Conservation (phyloP, 495 filamentous ascomycete species). For the Lindgomyces ingoldianus region DNA sequence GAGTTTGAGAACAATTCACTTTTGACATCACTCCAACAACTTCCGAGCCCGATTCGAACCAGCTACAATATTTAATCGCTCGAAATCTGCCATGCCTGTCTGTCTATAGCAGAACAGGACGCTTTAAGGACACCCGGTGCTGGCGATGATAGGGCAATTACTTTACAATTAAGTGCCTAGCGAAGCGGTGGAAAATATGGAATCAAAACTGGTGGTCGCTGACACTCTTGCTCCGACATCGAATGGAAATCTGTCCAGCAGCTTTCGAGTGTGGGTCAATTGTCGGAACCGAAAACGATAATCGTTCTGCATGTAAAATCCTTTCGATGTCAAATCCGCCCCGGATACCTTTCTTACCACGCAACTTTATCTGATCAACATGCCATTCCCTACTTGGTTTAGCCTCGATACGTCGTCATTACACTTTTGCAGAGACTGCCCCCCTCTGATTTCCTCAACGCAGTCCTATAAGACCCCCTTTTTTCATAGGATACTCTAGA, state of each 20-base stretch:
- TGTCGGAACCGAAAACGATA: conserved; percentile 38
- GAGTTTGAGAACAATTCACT: conserved; percentile 61
- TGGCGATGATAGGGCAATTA: conserved; percentile 56
- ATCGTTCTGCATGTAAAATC: conserved; percentile 29
- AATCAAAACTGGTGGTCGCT: conserved; percentile 39
- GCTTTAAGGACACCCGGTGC: conserved; percentile 66
- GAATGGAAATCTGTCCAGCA: conserved; percentile 34
- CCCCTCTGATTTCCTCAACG: conserved; percentile 62
- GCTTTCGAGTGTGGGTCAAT: conserved; percentile 37
- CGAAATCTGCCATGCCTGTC: conserved; percentile 69
- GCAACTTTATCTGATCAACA: conserved; percentile 73
- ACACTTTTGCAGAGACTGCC: conserved; percentile 73
- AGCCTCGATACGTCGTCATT: conserved; percentile 65
- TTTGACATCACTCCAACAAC: conserved; percentile 71
- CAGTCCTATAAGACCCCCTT: conserved; percentile 68
- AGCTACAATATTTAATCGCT: conserved; percentile 63
- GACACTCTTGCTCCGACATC: not conserved
- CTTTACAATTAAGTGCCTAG: conserved; percentile 49
- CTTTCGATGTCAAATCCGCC: conserved; percentile 40
- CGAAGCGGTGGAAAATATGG: conserved; percentile 34
- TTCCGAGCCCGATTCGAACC: conserved; percentile 56
- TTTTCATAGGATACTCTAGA: conserved; percentile 79
- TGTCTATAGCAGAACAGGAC: conserved; percentile 62
- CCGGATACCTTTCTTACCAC: conserved; percentile 60
- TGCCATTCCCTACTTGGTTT: conserved; percentile 86